phyloP scores from a whole-genome alignment of 2,329 filamentous ascomycete species.

The Paecilomyces sp. region DNA sequence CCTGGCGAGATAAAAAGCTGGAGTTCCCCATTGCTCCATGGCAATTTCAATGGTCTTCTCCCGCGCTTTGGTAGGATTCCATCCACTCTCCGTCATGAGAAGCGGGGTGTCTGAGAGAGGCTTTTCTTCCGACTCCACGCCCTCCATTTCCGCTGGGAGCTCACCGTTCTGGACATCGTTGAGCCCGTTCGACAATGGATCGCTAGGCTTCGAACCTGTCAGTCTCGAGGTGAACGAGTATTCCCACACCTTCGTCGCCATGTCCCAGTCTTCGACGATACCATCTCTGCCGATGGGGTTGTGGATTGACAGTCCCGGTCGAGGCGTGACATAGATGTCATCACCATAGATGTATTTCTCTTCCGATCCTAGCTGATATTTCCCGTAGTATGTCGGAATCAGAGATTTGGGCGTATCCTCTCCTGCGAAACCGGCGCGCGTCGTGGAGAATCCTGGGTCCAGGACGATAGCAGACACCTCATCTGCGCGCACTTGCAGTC shows the following conservation, averaged over 20 bases:
- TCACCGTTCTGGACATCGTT: slow-evolving; percentile 59
- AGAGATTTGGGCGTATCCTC: slow-evolving; percentile 96
- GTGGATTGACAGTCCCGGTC: slow-evolving; percentile 69
- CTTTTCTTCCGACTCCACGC: slow-evolving; percentile 59
- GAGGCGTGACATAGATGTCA: slow-evolving; percentile 74
- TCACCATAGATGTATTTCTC: slow-evolving; percentile 72
- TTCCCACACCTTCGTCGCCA: slow-evolving; percentile 83
- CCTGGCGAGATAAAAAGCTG: slow-evolving; percentile 87
- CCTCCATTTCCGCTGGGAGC: slow-evolving; percentile 56
- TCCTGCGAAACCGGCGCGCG: slow-evolving; percentile 91
- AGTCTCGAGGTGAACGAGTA: slow-evolving; percentile 83
- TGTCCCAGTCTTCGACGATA: slow-evolving; percentile 94
- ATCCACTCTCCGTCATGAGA: slow-evolving; percentile 87
- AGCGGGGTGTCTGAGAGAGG: slow-evolving; percentile 82
- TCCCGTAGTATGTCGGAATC: slow-evolving; percentile 82
- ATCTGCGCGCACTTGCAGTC: slow-evolving; percentile 49
- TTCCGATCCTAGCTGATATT: slow-evolving; percentile 44
- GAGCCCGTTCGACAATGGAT: slow-evolving; percentile 67
- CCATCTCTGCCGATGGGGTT: slow-evolving; percentile 90
- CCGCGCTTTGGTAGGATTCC: slow-evolving; percentile 79
- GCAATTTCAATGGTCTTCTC: slow-evolving; percentile 94
- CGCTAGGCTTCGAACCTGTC: slow-evolving; percentile 65
- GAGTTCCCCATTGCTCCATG: slow-evolving; percentile 94
- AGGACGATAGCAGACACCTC: slow-evolving; percentile 96
- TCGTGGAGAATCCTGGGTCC: slow-evolving; percentile 85